Percentiles rank a stretch among this genome's conserved stretches.
Evolutionary conservation across 2,329 filamentous ascomycete genomes (phyloP).

Genomic region (Bimuria novae-zelandiae): DNA sequence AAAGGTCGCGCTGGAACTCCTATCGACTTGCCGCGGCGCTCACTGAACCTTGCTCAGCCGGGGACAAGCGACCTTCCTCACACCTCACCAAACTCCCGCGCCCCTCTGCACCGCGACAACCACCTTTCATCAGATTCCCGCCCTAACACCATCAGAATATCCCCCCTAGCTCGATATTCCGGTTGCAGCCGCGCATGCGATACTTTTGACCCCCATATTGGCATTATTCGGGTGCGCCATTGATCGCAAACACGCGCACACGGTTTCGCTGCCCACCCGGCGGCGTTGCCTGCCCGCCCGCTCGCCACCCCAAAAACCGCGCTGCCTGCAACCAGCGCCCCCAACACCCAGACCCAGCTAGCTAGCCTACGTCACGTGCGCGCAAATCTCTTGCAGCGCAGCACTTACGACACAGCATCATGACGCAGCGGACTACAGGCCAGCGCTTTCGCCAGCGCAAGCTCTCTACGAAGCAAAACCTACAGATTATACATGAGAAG

Average conservation of each 20-base stretch:
- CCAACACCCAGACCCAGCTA: constrained; percentile 6
- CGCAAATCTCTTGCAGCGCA: constrained; percentile 5
- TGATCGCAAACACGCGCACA: constrained; percentile 25
- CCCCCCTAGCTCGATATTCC: constrained; percentile 8
- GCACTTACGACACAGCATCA: constrained; percentile 26
- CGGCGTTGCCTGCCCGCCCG: constrained; percentile 5
- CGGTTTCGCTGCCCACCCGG: constrained; percentile 9
- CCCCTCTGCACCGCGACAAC: not conserved
- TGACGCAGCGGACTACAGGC: constrained; percentile 44
- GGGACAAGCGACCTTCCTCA: constrained; percentile 10
- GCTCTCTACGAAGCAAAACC: constrained; percentile 85
- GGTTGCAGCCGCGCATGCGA: constrained; percentile 20
- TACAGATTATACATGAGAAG: constrained; percentile 85
- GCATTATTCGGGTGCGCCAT: constrained; percentile 34
- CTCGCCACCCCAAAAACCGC: not conserved
- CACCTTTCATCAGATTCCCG: constrained; percentile 12
- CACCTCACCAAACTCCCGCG: constrained; percentile 12
- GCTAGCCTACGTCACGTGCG: constrained; percentile 30
- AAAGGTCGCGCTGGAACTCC: not conserved
- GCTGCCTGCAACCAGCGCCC: not conserved
- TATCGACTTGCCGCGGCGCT: constrained; percentile 6
- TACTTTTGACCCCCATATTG: constrained; percentile 38
- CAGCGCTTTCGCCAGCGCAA: constrained; percentile 83
- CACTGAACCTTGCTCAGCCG: not conserved
- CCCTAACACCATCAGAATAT: constrained; percentile 15